Evolutionary conservation across 768 basidiomycete genomes (phyloP).

Genomic region (Tylopilus sp.): DNA sequence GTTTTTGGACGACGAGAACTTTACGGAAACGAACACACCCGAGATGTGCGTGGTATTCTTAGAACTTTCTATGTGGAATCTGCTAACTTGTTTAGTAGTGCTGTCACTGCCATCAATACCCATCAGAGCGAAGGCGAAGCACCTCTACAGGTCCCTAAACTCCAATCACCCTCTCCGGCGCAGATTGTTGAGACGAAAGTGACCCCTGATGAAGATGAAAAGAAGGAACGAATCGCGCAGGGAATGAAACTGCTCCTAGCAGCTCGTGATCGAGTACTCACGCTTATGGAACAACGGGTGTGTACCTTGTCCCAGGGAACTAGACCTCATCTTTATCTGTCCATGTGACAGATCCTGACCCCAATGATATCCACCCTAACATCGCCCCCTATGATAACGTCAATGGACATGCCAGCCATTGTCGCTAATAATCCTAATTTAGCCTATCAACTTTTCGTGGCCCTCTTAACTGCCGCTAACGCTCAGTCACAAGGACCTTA

Average conservation of each 20-base stretch:
- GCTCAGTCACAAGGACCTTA: slow-evolving; percentile 31
- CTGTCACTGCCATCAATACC: slow-evolving; percentile 4
- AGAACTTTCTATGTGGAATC: neutral
- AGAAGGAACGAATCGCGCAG: slow-evolving; percentile 55
- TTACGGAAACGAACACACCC: slow-evolving; percentile 40
- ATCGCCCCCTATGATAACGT: slow-evolving; percentile 54
- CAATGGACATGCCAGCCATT: slow-evolving; percentile 63
- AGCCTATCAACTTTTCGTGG: slow-evolving; percentile 63
- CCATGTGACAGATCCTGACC: slow-evolving; percentile 41
- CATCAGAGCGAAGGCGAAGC: slow-evolving; percentile 7
- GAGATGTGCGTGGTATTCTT: slow-evolving; percentile 39
- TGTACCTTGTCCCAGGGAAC: neutral
- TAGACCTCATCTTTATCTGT: neutral
- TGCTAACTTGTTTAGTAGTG: slow-evolving; percentile 21
- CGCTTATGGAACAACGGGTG: slow-evolving; percentile 73
- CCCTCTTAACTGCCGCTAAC: slow-evolving; percentile 45
- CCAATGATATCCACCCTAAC: slow-evolving; percentile 46
- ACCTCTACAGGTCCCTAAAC: slow-evolving; percentile 1
- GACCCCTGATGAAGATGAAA: slow-evolving; percentile 50
- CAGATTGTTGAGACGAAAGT: slow-evolving; percentile 20
- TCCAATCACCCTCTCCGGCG: neutral
- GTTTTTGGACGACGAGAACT: slow-evolving; percentile 61
- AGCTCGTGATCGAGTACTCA: slow-evolving; percentile 69
- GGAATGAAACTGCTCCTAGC: slow-evolving; percentile 66
- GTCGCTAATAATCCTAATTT: slow-evolving; percentile 66